These are phyloP conservation scores for Croton laevigatus DNA, from an alignment of 441 rosid genomes.

Conservation along the genomic window DNA sequence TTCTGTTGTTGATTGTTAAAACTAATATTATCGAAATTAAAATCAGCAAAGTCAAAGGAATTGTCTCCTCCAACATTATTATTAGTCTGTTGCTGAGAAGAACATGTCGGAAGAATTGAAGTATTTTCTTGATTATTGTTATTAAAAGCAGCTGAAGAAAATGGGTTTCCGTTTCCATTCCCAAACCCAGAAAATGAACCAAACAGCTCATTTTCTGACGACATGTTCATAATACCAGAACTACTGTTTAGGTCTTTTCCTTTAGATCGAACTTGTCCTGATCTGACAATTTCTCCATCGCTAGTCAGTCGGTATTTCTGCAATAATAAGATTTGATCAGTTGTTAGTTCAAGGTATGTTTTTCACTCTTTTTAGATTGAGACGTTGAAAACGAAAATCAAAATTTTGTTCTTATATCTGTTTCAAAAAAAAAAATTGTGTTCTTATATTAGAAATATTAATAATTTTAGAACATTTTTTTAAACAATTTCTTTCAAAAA, in stretches of 20 bases:
- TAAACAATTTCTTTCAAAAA: too few species aligned
- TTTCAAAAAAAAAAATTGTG: too few species aligned
- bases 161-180: slow-evolving; percentile 19
- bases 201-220: background rate
- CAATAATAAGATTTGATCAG: background rate
- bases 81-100: slow-evolving; percentile 13
- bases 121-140: slow-evolving; percentile 14
- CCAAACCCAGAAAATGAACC: slow-evolving; percentile 4
- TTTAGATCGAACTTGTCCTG: slow-evolving; percentile 7
- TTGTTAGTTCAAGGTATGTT: too few species aligned
- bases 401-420: too few species aligned
- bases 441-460: too few species aligned
- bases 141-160: slow-evolving; percentile 12
- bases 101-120: background rate
- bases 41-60: background rate
- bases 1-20: slow-evolving; percentile 12
- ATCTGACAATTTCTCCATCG: slow-evolving; percentile 18
- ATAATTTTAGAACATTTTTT: too few species aligned
- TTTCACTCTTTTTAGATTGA: background rate
- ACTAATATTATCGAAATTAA: background rate
- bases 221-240: background rate
- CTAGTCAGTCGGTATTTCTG: slow-evolving; percentile 60
- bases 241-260: background rate
- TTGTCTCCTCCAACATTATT: slow-evolving; percentile 10
- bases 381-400: too few species aligned